Base-by-base conservation (phyloP, 345 rosid genomes). In the Lepidium didymum region DNA sequence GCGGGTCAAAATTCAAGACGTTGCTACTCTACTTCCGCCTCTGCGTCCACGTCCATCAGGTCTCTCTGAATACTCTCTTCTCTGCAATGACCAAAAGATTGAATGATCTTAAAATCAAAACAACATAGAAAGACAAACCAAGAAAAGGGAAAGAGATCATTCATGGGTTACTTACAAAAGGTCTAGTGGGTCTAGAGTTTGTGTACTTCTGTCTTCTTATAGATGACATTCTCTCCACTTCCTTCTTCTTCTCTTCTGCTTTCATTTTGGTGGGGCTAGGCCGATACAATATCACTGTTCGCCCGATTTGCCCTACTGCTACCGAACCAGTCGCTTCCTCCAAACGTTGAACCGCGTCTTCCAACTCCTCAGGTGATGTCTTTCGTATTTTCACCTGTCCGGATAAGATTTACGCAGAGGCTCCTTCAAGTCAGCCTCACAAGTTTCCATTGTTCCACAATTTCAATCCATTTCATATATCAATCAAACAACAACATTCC, bases 321-420 rank as follows among this genome's bases (percentile, higher is more conserved):
- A 82, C 89, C 0, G 98, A 88, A 60, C 90, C 87, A 4, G 98
- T 93, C 34, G 81, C 74, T 78, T 80, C 75, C 84, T 90, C 87
- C 63, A 93, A 68, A 47, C 77, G 83, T 57, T 59, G 80, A 67
- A 93, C 85, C 58, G 85, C 88, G 16, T 87, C 97, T 59, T 84
- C 89, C 13, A 93, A 69, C 85, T 90, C 98, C 37, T 89, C 92
- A 0, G 97, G 94, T 37, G 93, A 90, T 15, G 89, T 93, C 77
- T 78, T 70, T 33, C 83, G 96, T 76, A 88, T 80, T 73, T 90
- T 92, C 64, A 90, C 81, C 98, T 92, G 75, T 73, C 69, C 2
- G 6, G 1, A 31, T 33, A 23, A 10, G 15, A 56, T 29, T 56
- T 7, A 34, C 38, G 40, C 41, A 45, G 15, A 67, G 16, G 3